Evolutionary conservation across 345 rosid genomes (phyloP), one percentile per base, ranked within the genome.

Genomic region (Heritiera littoralis): DNA sequence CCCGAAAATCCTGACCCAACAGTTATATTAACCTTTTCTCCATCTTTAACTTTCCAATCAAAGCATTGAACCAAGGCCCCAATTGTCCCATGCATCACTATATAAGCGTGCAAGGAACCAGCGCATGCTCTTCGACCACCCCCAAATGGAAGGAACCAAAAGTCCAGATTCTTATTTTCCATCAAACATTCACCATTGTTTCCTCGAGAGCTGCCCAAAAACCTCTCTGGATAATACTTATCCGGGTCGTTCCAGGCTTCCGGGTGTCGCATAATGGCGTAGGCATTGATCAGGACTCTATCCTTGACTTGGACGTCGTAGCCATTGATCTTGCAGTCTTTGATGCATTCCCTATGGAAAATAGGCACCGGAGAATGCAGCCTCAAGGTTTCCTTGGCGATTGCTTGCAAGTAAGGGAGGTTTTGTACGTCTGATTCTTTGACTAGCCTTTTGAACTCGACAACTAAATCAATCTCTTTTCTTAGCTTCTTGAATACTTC

Each of bases 41-140:
- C 85, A 65, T 67, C 85, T 40, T 77, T 64, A 1, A 71, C 45
- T 75, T 83, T 71, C 89, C 89, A 84, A 63, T 86, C 89, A 77
- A 87, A 87, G 56, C 85, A 83, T 63, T 83, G 86, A 12, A 87
- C 86, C 81, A 78, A 49, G 6, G 84, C 74, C 9, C 87, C 86
- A 0, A 83, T 64, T 1, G 86, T 81, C 32, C 83, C 80, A 59
- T 83, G 88, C 80, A 87, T 72, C 52, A 88, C 86, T 52, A 84
- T 18, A 85, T 88, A 86, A 20, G 91, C 92, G 2, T 86, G 85
- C 7, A 88, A 79, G 18, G 89, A 89, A 65, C 90, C 91, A 4
- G 87, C 80, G 38, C 91, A 90, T 10, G 86, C 90, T 80, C 90
- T 72, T 41, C 90, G 78, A 28, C 92, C 89, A 49, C 94, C 88